Evolutionary conservation across 805 yeast species (phyloP).

Genomic region (Kodamaea fukazawae): DNA sequence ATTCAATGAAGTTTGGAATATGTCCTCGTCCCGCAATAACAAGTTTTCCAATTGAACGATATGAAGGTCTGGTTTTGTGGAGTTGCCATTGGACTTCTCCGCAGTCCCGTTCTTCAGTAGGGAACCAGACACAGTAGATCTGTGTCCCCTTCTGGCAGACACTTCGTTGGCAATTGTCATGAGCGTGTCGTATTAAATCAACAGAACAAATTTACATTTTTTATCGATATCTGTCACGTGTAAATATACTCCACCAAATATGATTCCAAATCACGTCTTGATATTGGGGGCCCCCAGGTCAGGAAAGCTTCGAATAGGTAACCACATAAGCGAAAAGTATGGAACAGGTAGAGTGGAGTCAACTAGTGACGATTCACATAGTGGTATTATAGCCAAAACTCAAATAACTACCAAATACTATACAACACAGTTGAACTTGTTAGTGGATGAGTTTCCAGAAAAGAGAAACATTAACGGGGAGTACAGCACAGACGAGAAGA

Average conservation of each 20-base stretch:
- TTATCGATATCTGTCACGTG: no score
- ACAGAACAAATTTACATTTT: no score
- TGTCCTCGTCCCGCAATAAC: slow-evolving; percentile 40
- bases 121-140: no score
- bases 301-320: slow-evolving; percentile 36
- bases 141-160: no score
- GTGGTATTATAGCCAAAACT: slow-evolving; percentile 30
- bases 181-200: no score
- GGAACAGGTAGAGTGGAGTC: not conserved
- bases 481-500: slow-evolving; percentile 9
- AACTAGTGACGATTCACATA: slow-evolving; percentile 20
- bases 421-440: slow-evolving; percentile 24
- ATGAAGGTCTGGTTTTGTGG: slow-evolving; percentile 15
- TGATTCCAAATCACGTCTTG: slow-evolving; percentile 38
- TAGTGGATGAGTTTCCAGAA: slow-evolving; percentile 39
- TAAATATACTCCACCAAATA: slow-evolving; percentile 1
- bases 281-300: slow-evolving; percentile 43
- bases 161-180: no score
- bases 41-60: slow-evolving; percentile 35
- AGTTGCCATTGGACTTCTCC: slow-evolving; percentile 1
- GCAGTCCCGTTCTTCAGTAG: no score
- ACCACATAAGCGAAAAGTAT: slow-evolving; percentile 3
- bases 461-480: not conserved
- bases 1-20: slow-evolving; percentile 45
- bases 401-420: slow-evolving; percentile 32